Evolutionary conservation across 2,329 filamentous ascomycete species (phyloP).

Genomic region (Stagonosporopsis vannaccii): DNA sequence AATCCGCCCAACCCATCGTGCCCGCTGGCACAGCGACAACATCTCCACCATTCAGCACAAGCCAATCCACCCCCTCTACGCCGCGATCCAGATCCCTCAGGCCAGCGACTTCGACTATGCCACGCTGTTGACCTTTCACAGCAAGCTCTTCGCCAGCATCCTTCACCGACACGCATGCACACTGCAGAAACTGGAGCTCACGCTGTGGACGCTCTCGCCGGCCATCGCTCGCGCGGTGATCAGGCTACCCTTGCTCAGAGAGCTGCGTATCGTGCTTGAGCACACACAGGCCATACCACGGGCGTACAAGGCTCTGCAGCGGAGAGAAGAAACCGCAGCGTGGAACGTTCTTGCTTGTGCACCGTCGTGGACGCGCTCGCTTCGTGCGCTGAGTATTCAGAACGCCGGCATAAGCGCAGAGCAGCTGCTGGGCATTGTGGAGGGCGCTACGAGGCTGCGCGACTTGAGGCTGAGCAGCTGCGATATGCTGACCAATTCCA

Average conservation of each 20-base stretch:
- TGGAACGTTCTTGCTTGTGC: neutral
- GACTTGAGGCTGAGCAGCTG: constrained; percentile 4
- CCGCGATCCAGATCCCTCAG: constrained; percentile 30
- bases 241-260: constrained; percentile 28
- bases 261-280: constrained; percentile 37
- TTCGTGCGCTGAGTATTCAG: neutral
- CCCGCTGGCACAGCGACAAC: constrained; percentile 59
- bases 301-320: neutral
- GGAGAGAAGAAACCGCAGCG: constrained; percentile 4
- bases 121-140: constrained; percentile 40
- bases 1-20: constrained; percentile 66
- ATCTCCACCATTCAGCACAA: constrained; percentile 46
- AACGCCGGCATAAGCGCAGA: neutral
- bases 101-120: constrained; percentile 27
- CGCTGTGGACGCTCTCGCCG: constrained; percentile 37
- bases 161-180: constrained; percentile 34
- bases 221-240: constrained; percentile 34
- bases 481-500: constrained; percentile 10
- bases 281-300: constrained; percentile 14
- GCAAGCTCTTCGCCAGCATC: constrained; percentile 34
- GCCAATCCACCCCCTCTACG: constrained; percentile 3
- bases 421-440: neutral
- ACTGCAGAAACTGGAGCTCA: constrained; percentile 38
- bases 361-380: neutral
- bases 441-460: neutral